A percentile compares a stretch with the other conserved stretches of the same genome.
Conservation (phyloP, 164 flowering plant species). For the Warburgia ugandensis region DNA sequence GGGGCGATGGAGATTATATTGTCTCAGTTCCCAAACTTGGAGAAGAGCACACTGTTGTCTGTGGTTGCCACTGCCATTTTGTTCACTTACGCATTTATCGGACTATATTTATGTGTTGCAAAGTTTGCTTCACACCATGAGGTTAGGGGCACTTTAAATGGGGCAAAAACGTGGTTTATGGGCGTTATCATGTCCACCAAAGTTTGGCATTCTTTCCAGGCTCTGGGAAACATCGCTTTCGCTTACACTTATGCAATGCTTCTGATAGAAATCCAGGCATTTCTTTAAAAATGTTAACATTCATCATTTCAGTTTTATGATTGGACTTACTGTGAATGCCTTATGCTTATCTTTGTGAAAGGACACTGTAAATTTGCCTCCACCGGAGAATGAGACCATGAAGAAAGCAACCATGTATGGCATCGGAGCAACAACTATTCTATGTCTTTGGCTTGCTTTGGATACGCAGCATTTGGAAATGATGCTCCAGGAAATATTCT, state of each 20-base stretch:
- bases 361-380: no score
- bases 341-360: no score
- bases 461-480: no score
- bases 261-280: conserved; percentile 39
- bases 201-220: conserved; percentile 27
- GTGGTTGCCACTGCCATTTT: conserved; percentile 28
- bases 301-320: no score
- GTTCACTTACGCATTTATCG: conserved; percentile 23
- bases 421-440: no score
- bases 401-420: no score
- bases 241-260: conserved; percentile 31
- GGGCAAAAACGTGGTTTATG: conserved; percentile 5
- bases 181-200: conserved; percentile 17
- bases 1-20: conserved; percentile 28
- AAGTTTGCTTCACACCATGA: conserved; percentile 14
- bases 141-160: conserved; percentile 20
- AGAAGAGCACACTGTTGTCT: conserved; percentile 30
- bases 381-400: no score
- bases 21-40: conserved; percentile 37
- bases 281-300: no score
- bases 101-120: conserved; percentile 15
- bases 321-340: no score
- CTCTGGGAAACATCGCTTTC: conserved; percentile 40
- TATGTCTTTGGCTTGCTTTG: no score
- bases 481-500: no score